Base-by-base conservation (phyloP, 2,329 filamentous ascomycete genomes). In the Fusarium veterinarium region DNA sequence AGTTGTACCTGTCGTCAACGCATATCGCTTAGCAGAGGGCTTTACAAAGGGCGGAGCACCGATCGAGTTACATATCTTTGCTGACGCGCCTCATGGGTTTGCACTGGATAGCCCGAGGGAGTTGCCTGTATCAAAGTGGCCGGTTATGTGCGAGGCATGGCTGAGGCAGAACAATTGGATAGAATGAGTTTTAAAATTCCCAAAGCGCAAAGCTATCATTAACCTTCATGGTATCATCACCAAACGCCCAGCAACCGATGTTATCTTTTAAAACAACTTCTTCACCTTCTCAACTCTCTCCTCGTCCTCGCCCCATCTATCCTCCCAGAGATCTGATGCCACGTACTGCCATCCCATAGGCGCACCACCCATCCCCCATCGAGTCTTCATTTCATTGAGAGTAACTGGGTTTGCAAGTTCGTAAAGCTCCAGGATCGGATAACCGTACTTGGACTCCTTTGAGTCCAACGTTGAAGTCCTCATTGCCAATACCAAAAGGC, bases 271-370 rank as follows among this genome's bases (percentile, higher is more conserved):
- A 28, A 45, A 45, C 23, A 45, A 28, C 20, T 48, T 48, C 28
- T 12, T 48, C 14, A 30, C 23, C 20, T 62, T 56, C 2, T 42
- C 38, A 8, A 25, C 7, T 33, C 63, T 58, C 6, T 48, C 41
- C 25, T 60, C 46, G 14, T 77, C 64, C 5, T 71, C 45, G 0
- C 74, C 74, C 78, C 76, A 78, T 55, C 69, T 63, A 8, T 75
- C 73, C 28, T 75, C 19, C 76, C 78, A 79, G 31, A 79, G 17
- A 17, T 66, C 52, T 6, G n/a, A 20, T 12, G 42, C 44, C 12
- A 79, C 23, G 49, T 78, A 77, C 9, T 73, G 65, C 75, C 72
- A 77, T 5, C 77, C 77, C 75, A 79, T 78, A 0, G 77, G 78
- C 19, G 78, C 75, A n/a, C 67, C 65, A 7, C 30, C 30, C 64